Evolutionary conservation across 768 basidiomycete genomes (phyloP).

Genomic region (Clitopilus passeckerianus): DNA sequence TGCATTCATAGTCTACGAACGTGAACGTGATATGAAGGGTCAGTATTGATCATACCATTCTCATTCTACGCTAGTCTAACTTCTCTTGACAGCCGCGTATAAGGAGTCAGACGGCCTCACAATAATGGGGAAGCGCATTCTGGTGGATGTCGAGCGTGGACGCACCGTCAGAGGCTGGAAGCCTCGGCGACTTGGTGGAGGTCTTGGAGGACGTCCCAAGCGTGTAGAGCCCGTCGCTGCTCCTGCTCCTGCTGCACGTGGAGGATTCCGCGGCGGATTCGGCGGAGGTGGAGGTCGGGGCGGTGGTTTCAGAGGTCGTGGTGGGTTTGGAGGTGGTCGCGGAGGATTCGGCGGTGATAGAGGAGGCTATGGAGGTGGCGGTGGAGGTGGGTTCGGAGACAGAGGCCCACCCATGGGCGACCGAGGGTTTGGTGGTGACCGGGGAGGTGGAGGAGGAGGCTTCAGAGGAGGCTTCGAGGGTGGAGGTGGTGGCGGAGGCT

Average conservation of each 20-base stretch:
- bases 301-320: conserved; percentile 5
- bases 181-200: conserved; percentile 93
- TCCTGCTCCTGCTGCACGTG: conserved; percentile 34
- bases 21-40: conserved; percentile 99
- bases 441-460: conserved; percentile 29
- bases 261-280: conserved; percentile 35
- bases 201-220: conserved; percentile 97
- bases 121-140: conserved; percentile 92
- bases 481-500: conserved; percentile 30
- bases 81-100: conserved; percentile 67
- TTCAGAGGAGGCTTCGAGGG: conserved; percentile 40
- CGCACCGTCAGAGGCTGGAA: conserved; percentile 99
- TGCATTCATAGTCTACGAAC: conserved; percentile 96
- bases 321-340: conserved; percentile 93
- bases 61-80: conserved; percentile 4
- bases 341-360: conserved; percentile 57
- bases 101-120: conserved; percentile 97
- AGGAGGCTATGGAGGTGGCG: no score
- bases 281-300: conserved; percentile 25
- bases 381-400: conserved; percentile 27
- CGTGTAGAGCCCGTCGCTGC: conserved; percentile 43
- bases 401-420: conserved; percentile 12
- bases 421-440: conserved; percentile 12
- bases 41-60: conserved; percentile 12
- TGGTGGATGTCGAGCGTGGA: conserved; percentile 97